These are phyloP conservation scores for Noccaea bulbosa DNA, from an alignment of 345 rosid genomes.

Conservation along the genomic window DNA sequence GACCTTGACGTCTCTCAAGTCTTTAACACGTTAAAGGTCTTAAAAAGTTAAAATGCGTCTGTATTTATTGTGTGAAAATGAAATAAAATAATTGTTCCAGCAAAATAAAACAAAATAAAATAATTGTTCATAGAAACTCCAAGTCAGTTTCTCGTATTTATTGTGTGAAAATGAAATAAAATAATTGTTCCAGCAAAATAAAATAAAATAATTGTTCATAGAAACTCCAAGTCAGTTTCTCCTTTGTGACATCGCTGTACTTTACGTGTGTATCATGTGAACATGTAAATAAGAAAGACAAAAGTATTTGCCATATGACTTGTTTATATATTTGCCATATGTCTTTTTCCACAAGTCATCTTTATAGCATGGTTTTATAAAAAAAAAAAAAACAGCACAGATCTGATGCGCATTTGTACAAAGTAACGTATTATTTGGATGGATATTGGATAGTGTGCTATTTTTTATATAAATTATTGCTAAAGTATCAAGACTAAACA, in stretches of 20 bases:
- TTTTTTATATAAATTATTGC: too few relatives aligned
- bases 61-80: constrained; percentile 10
- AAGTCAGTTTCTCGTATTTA: constrained; percentile 14
- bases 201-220: background rate
- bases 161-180: constrained; percentile 6
- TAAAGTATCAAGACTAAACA: too few relatives aligned
- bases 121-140: background rate
- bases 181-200: background rate
- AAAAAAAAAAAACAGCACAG: too few relatives aligned
- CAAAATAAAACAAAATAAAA: background rate
- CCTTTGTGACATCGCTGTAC: constrained; percentile 16
- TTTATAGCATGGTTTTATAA: too few relatives aligned
- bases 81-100: background rate
- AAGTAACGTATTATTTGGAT: too few relatives aligned
- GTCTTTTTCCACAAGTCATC: too few relatives aligned
- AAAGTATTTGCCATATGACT: too few relatives aligned
- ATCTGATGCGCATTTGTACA: too few relatives aligned
- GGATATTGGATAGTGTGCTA: too few relatives aligned
- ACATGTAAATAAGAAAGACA: background rate
- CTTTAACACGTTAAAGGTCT: background rate
- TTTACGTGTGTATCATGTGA: constrained; percentile 39
- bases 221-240: constrained; percentile 16
- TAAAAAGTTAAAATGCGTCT: constrained; percentile 21
- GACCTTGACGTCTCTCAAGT: constrained; percentile 1
- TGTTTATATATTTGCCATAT: too few relatives aligned